Evolutionary conservation across 1,139 yeast genomes (phyloP).

Genomic region (Taphrina wiesneri): DNA sequence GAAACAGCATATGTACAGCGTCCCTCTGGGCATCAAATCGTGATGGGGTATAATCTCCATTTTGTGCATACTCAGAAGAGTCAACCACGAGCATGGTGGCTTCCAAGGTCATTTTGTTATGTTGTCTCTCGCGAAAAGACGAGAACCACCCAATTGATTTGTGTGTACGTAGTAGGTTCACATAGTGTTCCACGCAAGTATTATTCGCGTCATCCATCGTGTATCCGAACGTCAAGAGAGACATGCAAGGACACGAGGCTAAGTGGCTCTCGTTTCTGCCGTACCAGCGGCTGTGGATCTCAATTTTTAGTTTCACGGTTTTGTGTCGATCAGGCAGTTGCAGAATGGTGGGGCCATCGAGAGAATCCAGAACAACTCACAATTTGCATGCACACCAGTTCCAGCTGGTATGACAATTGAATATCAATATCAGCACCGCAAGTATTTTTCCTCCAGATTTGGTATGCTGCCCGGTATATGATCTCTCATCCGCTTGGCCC

Average conservation of each 20-base stretch:
- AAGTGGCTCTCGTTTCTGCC: not conserved
- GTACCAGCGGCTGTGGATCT: not conserved
- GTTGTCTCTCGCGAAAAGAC: not conserved
- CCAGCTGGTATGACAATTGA: too few species aligned
- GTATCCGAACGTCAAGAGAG: not conserved
- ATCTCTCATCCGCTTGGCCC: too few species aligned
- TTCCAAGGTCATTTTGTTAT: slow-evolving; percentile 24
- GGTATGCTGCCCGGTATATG: too few species aligned
- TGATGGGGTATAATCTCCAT: slow-evolving; percentile 88
- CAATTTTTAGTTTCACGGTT: not conserved
- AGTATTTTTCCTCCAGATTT: too few species aligned
- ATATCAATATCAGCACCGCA: too few species aligned
- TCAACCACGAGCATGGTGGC: slow-evolving; percentile 55
- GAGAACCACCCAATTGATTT: not conserved
- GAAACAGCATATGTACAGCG: slow-evolving; percentile 86
- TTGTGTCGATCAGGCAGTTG: not conserved
- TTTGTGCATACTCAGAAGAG: slow-evolving; percentile 92
- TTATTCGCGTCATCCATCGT: not conserved
- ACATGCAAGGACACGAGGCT: not conserved
- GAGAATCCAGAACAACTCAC: too few species aligned
- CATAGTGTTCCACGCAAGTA: not conserved
- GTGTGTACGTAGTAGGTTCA: not conserved
- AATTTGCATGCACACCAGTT: too few species aligned
- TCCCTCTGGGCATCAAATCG: slow-evolving; percentile 92
- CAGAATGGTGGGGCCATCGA: not conserved